Percentiles rank a stretch among this genome's conserved stretches.
These are phyloP conservation scores for Trichocladium antarcticum DNA, from an alignment of 495 filamentous ascomycete genomes.

Conservation along the genomic window DNA sequence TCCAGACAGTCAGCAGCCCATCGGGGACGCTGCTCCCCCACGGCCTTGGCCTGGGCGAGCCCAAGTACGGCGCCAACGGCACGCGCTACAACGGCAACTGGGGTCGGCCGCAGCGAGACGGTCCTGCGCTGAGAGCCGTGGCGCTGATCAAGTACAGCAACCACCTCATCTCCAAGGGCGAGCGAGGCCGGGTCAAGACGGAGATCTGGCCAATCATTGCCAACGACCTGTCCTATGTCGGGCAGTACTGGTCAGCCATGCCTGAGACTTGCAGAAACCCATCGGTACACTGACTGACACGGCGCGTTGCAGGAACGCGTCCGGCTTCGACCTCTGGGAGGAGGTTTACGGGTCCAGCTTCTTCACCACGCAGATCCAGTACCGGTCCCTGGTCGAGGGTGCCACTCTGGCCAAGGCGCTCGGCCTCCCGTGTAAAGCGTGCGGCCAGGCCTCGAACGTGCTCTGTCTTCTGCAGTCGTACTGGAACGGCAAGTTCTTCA, in stretches of 20 bases:
- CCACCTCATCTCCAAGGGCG: slow-evolving; percentile 34
- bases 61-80: slow-evolving; percentile 37
- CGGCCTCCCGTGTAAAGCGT: slow-evolving; percentile 30
- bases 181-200: slow-evolving; percentile 26
- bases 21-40: slow-evolving; percentile 39
- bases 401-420: slow-evolving; percentile 38
- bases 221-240: slow-evolving; percentile 54
- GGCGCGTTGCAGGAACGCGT: slow-evolving; percentile 33
- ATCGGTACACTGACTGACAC: background rate
- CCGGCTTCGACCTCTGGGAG: slow-evolving; percentile 60
- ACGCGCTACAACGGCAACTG: slow-evolving; percentile 19
- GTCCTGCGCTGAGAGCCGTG: slow-evolving; percentile 53
- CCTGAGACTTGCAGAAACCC: background rate
- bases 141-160: slow-evolving; percentile 37
- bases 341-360: slow-evolving; percentile 51
- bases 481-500: slow-evolving; percentile 48
- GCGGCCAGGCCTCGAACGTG: slow-evolving; percentile 44
- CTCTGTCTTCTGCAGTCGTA: slow-evolving; percentile 51
- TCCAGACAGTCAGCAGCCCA: slow-evolving; percentile 49
- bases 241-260: slow-evolving; percentile 49
- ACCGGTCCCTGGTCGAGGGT: slow-evolving; percentile 48
- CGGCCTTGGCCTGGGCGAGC: slow-evolving; percentile 41
- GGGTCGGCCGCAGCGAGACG: slow-evolving; percentile 54
- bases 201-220: slow-evolving; percentile 49
- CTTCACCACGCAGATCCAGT: slow-evolving; percentile 35